Conservation (phyloP, 2,329 filamentous ascomycete genomes). For the Gremmenia infestans region DNA sequence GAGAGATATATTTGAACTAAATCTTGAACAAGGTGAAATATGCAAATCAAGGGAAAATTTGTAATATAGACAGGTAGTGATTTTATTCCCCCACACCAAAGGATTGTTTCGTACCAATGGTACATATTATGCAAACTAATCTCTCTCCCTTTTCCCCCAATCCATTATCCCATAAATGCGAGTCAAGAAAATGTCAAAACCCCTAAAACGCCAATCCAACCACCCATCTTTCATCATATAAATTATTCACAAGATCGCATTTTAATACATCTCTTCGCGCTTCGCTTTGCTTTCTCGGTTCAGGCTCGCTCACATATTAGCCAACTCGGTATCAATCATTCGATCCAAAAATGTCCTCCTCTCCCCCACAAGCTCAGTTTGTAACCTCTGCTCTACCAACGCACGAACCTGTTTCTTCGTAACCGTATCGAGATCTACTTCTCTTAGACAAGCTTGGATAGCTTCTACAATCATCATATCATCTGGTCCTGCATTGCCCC, state of each 20-base stretch:
- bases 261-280: neutral
- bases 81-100: neutral
- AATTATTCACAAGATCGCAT: neutral
- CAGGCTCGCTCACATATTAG: slow-evolving; percentile 67
- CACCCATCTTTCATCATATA: neutral
- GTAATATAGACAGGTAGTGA: neutral
- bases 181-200: neutral
- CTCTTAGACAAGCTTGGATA: slow-evolving; percentile 74
- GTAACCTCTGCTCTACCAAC: slow-evolving; percentile 86
- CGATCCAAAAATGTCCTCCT: slow-evolving; percentile 84
- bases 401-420: slow-evolving; percentile 96
- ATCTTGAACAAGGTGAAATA: too few relatives aligned
- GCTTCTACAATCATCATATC: slow-evolving; percentile 78
- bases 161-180: neutral
- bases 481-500: slow-evolving; percentile 58
- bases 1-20: too few relatives aligned
- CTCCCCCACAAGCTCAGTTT: slow-evolving; percentile 83
- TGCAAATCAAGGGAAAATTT: neutral
- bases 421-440: slow-evolving; percentile 92
- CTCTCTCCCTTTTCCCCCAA: neutral
- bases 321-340: slow-evolving; percentile 89
- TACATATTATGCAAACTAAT: neutral
- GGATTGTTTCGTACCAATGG: neutral
- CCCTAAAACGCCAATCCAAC: neutral
- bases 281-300: neutral